These are phyloP conservation scores for Cornus suecica DNA, from an alignment of 148 eudicot species.

Conservation along the genomic window DNA sequence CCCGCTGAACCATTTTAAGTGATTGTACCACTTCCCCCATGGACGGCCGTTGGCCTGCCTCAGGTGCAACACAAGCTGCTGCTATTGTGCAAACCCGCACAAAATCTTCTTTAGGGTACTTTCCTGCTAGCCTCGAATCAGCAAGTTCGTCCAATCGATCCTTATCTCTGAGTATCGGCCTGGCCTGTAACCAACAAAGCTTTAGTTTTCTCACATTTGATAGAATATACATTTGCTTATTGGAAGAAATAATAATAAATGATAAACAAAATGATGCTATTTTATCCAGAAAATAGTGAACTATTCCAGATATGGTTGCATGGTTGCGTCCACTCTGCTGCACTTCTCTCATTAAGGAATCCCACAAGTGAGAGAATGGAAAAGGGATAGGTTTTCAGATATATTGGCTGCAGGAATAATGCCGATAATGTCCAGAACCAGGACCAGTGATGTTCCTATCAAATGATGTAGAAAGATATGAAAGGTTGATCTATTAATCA, in stretches of 20 bases:
- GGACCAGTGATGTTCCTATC: neutral
- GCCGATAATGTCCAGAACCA: neutral
- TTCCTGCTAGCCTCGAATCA: conserved; percentile 69
- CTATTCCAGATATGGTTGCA: too few species aligned
- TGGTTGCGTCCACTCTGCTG: too few species aligned
- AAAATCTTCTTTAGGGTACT: conserved; percentile 84
- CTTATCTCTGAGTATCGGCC: conserved; percentile 82
- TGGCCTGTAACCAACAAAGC: conserved; percentile 50
- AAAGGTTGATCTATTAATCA: neutral
- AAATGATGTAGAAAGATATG: neutral
- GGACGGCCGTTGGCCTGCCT: conserved; percentile 89
- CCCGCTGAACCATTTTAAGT: conserved; percentile 91
- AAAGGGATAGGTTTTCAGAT: too few species aligned
- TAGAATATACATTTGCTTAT: neutral
- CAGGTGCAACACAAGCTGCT: conserved; percentile 93
- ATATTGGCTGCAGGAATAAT: too few species aligned
- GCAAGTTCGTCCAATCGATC: conserved; percentile 78
- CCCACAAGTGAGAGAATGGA: too few species aligned
- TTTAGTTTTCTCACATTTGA: neutral
- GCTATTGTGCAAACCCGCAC: conserved; percentile 89
- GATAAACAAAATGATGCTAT: neutral
- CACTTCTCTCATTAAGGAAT: too few species aligned
- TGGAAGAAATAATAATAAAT: neutral
- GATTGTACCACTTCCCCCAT: conserved; percentile 99
- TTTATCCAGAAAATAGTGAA: too few species aligned